Evolutionary conservation across 345 rosid genomes (phyloP).

Genomic region (Conringia planisiliqua): DNA sequence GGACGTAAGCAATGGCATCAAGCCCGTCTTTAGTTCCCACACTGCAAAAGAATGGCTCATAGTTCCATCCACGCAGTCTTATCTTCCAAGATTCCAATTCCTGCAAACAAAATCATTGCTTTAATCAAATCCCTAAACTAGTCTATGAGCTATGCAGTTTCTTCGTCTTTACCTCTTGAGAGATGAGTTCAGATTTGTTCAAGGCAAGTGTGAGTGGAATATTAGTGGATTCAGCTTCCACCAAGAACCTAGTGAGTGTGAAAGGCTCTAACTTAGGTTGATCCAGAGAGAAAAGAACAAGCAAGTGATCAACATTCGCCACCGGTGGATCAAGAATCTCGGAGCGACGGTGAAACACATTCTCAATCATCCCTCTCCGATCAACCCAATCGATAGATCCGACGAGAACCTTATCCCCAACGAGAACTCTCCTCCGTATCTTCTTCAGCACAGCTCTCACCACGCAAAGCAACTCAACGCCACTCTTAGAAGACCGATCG

Average conservation of each 20-base stretch:
- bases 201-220: conserved; percentile 78
- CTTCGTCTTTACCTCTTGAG: conserved; percentile 45
- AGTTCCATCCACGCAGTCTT: conserved; percentile 73
- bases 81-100: conserved; percentile 56
- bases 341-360: conserved; percentile 62
- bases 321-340: conserved; percentile 80
- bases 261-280: conserved; percentile 78
- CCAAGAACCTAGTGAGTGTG: conserved; percentile 74
- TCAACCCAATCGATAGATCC: conserved; percentile 94
- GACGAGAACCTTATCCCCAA: conserved; percentile 82
- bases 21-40: conserved; percentile 67
- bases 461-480: conserved; percentile 82
- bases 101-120: conserved; percentile 35
- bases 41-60: conserved; percentile 78
- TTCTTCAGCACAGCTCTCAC: conserved; percentile 88
- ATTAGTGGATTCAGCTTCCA: conserved; percentile 81
- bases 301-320: conserved; percentile 80
- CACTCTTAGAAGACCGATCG: conserved; percentile 19
- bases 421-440: conserved; percentile 84
- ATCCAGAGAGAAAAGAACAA: conserved; percentile 77
- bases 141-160: neutral
- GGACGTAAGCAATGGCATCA: conserved; percentile 48
- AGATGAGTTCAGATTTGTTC: conserved; percentile 72
- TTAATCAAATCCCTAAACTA: neutral
- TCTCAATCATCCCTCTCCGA: conserved; percentile 81